Conservation (phyloP, 345 rosid genomes). For the Citrus inodora region DNA sequence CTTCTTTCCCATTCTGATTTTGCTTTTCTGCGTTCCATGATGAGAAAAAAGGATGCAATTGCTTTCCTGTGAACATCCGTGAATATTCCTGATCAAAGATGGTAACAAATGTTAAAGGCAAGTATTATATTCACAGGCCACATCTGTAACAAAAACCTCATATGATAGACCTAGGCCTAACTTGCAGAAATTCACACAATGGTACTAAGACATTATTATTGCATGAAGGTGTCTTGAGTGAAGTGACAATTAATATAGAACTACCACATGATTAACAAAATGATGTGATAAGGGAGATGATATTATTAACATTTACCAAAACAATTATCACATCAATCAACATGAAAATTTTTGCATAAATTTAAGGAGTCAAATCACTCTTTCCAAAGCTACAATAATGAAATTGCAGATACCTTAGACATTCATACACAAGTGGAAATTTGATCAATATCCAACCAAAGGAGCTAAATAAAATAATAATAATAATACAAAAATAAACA, state of each 20-base stretch:
- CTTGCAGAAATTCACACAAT: background rate
- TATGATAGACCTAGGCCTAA: background rate
- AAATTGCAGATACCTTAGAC: background rate
- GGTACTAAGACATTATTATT: background rate
- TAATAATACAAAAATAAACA: background rate
- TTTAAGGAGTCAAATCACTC: background rate
- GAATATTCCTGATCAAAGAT: constrained; percentile 67
- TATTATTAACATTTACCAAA: background rate
- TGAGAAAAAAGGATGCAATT: constrained; percentile 83
- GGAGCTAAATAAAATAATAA: background rate
- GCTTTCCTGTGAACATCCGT: constrained; percentile 62
- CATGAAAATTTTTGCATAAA: background rate
- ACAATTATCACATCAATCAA: background rate
- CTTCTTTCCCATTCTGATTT: constrained; percentile 38
- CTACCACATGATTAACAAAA: background rate
- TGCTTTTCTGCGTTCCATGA: constrained; percentile 48
- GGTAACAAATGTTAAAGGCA: constrained; percentile 16
- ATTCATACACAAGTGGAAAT: background rate
- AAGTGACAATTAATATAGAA: background rate
- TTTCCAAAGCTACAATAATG: no score
- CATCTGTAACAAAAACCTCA: background rate
- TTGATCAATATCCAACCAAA: background rate
- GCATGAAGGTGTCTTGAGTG: background rate
- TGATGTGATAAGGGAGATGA: background rate
- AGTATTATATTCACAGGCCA: constrained; percentile 1